Percentiles rank a stretch among this genome's conserved stretches.
Evolutionary conservation across 2,329 filamentous ascomycete species (phyloP).

Genomic region (Boeremia exigua): DNA sequence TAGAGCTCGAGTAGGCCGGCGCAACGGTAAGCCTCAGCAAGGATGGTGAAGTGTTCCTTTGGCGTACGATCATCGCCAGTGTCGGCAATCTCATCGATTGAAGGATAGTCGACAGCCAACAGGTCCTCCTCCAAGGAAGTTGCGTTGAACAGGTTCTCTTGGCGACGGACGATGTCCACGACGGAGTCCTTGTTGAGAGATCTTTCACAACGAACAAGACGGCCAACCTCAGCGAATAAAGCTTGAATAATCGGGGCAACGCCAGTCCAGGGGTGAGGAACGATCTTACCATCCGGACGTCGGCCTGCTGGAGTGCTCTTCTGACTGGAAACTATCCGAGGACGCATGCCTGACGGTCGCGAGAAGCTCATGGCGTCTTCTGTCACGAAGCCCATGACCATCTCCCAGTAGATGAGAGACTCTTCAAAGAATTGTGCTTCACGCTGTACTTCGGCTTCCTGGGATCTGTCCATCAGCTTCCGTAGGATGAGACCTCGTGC

Average conservation of each 20-base stretch:
- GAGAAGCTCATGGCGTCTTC: conserved; percentile 49
- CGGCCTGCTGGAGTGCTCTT: conserved; percentile 32
- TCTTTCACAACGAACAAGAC: conserved; percentile 50
- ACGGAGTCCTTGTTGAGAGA: conserved; percentile 36
- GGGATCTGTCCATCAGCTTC: conserved; percentile 49
- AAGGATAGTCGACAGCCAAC: conserved; percentile 54
- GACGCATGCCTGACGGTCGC: conserved; percentile 32
- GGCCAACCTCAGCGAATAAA: conserved; percentile 55
- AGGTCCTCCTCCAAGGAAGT: conserved; percentile 57
- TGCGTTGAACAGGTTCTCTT: conserved; percentile 48
- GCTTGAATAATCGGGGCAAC: conserved; percentile 54
- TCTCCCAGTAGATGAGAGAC: conserved; percentile 65
- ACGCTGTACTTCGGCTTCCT: conserved; percentile 41
- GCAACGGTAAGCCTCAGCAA: conserved; percentile 61
- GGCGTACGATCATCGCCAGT: conserved; percentile 60
- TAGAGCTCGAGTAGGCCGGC: conserved; percentile 62
- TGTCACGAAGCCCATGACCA: conserved; percentile 63
- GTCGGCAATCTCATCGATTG: conserved; percentile 56
- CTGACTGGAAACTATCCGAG: conserved; percentile 27
- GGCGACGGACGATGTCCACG: conserved; percentile 38
- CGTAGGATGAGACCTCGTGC: conserved; percentile 53
- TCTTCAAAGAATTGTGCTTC: conserved; percentile 61
- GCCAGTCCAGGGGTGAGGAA: conserved; percentile 59
- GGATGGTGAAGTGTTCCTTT: conserved; percentile 59
- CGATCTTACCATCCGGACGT: conserved; percentile 42